These are phyloP conservation scores for Venturia oleaginea DNA, from an alignment of 2,329 filamentous ascomycete species.

Conservation along the genomic window DNA sequence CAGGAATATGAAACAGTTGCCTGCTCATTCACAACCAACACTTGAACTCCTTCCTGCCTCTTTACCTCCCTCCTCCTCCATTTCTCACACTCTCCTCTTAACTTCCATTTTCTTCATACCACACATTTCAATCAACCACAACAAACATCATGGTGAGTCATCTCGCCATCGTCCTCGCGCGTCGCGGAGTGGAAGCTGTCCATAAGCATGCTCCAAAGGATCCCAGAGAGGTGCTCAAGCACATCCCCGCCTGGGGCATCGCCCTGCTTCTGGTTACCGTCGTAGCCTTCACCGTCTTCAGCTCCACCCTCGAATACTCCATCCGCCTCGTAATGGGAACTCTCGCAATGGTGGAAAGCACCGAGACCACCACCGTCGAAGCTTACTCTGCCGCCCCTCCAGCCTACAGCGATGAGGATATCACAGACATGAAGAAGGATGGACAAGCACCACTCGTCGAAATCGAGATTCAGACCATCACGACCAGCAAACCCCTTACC, in stretches of 20 bases:
- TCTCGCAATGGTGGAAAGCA: conserved; percentile 55
- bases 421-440: conserved; percentile 9
- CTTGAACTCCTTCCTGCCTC: background rate
- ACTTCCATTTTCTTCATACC: background rate
- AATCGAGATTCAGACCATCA: conserved; percentile 32
- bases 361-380: conserved; percentile 28
- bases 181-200: conserved; percentile 8
- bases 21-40: background rate
- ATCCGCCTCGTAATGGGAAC: conserved; percentile 51
- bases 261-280: conserved; percentile 26
- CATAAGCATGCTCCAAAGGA: background rate
- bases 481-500: conserved; percentile 51
- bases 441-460: conserved; percentile 28
- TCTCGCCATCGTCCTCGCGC: conserved; percentile 7
- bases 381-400: conserved; percentile 41
- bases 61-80: background rate
- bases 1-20: background rate
- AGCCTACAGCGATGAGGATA: conserved; percentile 32
- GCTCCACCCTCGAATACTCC: conserved; percentile 38
- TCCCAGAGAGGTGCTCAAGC: background rate
- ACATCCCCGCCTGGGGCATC: conserved; percentile 25
- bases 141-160: conserved; percentile 6
- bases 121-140: background rate
- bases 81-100: background rate
- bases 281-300: conserved; percentile 32